These are phyloP conservation scores for Prillingera fragicola DNA, from an alignment of 1,284 basidiomycete genomes.

Conservation along the genomic window DNA sequence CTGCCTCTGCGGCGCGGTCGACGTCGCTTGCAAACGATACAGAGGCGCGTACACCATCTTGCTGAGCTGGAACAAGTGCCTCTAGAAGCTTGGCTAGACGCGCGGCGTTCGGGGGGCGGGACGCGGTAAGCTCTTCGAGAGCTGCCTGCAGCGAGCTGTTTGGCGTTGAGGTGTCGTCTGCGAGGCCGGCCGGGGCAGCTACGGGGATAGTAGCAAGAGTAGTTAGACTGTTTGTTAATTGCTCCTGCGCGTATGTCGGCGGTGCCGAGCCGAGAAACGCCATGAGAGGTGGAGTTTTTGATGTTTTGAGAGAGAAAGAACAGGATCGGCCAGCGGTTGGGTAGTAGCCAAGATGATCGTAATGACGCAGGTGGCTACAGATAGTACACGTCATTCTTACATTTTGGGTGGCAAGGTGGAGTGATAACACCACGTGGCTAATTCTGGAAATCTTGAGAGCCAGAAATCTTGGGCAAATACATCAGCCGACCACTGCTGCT, in stretches of 20 bases:
- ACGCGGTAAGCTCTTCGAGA: slow-evolving; percentile 30
- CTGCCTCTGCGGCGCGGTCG: slow-evolving; percentile 34
- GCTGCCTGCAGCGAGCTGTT: slow-evolving; percentile 25
- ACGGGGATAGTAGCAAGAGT: slow-evolving; percentile 43
- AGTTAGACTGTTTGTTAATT: slow-evolving; percentile 36
- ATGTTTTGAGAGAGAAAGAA: neutral
- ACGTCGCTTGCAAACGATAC: slow-evolving; percentile 11
- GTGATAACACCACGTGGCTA: slow-evolving; percentile 1
- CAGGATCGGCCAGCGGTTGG: neutral
- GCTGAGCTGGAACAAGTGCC: slow-evolving; percentile 10
- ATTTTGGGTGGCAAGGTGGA: no score
- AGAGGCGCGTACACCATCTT: neutral
- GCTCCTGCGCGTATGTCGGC: slow-evolving; percentile 41
- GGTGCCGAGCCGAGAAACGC: slow-evolving; percentile 19
- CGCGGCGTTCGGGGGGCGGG: slow-evolving; percentile 21
- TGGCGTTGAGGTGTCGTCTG: slow-evolving; percentile 10
- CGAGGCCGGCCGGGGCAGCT: slow-evolving; percentile 11
- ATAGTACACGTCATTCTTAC: slow-evolving; percentile 3
- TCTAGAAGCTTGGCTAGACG: slow-evolving; percentile 32
- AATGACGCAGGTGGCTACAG: neutral
- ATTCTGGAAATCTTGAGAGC: neutral
- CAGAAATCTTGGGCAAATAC: slow-evolving; percentile 1
- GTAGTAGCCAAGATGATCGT: neutral
- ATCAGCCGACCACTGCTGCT: neutral
- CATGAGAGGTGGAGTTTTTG: neutral